Conservation (phyloP, 345 rosid species). For the Carallia pectinifolia region DNA sequence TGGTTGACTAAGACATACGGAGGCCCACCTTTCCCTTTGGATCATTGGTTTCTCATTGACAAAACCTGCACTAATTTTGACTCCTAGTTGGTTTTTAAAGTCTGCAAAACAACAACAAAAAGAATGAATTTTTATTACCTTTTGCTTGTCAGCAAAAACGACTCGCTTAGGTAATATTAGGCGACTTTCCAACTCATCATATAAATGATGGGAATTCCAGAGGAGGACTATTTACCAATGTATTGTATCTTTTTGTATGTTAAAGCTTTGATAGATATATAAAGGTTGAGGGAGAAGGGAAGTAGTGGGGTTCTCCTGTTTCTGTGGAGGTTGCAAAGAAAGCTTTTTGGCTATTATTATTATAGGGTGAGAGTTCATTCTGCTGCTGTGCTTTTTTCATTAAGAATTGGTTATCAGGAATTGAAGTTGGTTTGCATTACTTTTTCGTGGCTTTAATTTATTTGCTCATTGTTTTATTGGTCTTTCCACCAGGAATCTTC, state of each 20-base stretch:
- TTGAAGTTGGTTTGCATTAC: not conserved
- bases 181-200: not conserved
- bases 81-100: conserved; percentile 39
- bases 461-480: not conserved
- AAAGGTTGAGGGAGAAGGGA: conserved; percentile 10
- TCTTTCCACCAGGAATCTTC: not conserved
- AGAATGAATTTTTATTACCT: not conserved
- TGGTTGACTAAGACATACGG: not conserved
- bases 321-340: conserved; percentile 28
- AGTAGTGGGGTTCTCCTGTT: conserved; percentile 17
- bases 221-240: conserved; percentile 12
- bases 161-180: conserved; percentile 13
- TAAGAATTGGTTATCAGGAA: not conserved
- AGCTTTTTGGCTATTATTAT: conserved; percentile 12
- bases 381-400: not conserved
- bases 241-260: not conserved
- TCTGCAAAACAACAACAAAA: conserved; percentile 34
- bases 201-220: conserved; percentile 1
- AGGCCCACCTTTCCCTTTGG: not conserved
- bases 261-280: conserved; percentile 1
- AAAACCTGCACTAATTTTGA: conserved; percentile 19
- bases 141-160: conserved; percentile 32
- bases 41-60: not conserved
- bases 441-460: not conserved
- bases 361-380: conserved; percentile 12